A percentile compares a stretch with the other conserved stretches of the same genome.
Conservation (phyloP, 345 rosid genomes). For the Melaleuca quinquenervia region DNA sequence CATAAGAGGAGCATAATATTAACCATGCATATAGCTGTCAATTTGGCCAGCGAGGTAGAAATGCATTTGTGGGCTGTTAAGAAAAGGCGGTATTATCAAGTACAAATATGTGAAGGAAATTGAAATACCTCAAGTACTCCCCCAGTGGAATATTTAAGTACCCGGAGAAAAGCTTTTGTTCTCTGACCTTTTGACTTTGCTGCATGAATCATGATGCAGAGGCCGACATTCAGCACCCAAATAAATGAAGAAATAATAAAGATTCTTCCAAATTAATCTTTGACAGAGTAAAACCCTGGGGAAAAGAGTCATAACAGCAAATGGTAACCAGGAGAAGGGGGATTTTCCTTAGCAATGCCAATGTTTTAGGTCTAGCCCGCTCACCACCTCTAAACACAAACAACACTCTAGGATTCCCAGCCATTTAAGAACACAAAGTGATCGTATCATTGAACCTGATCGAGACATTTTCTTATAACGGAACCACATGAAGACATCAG, state of each 20-base stretch:
- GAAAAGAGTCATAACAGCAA: not conserved
- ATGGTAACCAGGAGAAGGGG: not conserved
- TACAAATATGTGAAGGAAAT: not conserved
- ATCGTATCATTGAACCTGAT: not conserved
- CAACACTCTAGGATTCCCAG: not conserved
- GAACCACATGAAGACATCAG: not conserved
- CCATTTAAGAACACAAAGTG: not conserved
- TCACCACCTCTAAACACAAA: not conserved
- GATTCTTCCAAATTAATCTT: not conserved
- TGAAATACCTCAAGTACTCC: constrained; percentile 90
- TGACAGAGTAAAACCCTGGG: not conserved
- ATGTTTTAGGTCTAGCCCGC: not conserved
- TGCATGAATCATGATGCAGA: constrained; percentile 18
- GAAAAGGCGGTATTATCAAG: not conserved
- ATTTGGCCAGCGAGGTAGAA: not conserved
- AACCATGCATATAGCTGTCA: not conserved
- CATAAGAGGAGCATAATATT: not conserved
- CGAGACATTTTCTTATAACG: not conserved
- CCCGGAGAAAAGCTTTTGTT: constrained; percentile 89
- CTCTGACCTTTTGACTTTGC: constrained; percentile 59
- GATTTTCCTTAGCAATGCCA: not conserved
- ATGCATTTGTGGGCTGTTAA: not conserved
- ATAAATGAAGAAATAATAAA: not conserved
- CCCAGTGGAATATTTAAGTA: constrained; percentile 83
- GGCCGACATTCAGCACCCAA: not conserved